A percentile compares a stretch with the other conserved stretches of the same genome.
These are phyloP conservation scores for Gamarada debralockiae DNA, from an alignment of 495 filamentous ascomycete genomes.

Conservation along the genomic window DNA sequence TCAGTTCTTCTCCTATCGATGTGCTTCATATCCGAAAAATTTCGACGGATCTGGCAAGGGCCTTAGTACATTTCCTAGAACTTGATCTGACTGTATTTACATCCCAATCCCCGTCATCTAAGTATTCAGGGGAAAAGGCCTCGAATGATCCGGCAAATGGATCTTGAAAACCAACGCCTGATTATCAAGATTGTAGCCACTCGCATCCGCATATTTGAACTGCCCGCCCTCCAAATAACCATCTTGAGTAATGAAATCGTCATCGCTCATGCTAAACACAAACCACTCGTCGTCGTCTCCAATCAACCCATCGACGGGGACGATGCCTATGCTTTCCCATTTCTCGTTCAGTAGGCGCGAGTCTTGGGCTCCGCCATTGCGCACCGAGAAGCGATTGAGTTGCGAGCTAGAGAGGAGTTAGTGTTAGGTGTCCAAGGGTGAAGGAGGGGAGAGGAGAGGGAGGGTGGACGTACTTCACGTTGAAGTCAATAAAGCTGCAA, in stretches of 20 bases:
- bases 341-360: constrained; percentile 67
- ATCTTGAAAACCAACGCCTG: constrained; percentile 74
- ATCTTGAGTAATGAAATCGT: constrained; percentile 80
- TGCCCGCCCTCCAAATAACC: constrained; percentile 60
- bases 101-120: too few species aligned
- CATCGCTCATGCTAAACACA: constrained; percentile 66
- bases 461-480: constrained; percentile 35
- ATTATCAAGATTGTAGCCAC: constrained; percentile 60
- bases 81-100: too few species aligned
- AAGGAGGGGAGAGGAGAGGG: too few species aligned
- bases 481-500: constrained; percentile 71
- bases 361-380: constrained; percentile 62
- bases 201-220: constrained; percentile 56
- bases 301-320: constrained; percentile 52
- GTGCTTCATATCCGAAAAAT: too few species aligned
- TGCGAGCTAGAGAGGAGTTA: constrained; percentile 40
- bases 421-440: too few species aligned
- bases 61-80: too few species aligned
- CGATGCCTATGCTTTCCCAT: constrained; percentile 69
- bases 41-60: too few species aligned
- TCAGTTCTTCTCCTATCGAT: too few species aligned
- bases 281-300: constrained; percentile 48
- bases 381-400: constrained; percentile 63
- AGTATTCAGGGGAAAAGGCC: constrained; percentile 15
- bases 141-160: constrained; percentile 39